Percentiles rank a stretch among this genome's conserved stretches.
These are phyloP conservation scores for Epichloe aotearoae DNA, from an alignment of 2,329 filamentous ascomycete species.

Conservation along the genomic window DNA sequence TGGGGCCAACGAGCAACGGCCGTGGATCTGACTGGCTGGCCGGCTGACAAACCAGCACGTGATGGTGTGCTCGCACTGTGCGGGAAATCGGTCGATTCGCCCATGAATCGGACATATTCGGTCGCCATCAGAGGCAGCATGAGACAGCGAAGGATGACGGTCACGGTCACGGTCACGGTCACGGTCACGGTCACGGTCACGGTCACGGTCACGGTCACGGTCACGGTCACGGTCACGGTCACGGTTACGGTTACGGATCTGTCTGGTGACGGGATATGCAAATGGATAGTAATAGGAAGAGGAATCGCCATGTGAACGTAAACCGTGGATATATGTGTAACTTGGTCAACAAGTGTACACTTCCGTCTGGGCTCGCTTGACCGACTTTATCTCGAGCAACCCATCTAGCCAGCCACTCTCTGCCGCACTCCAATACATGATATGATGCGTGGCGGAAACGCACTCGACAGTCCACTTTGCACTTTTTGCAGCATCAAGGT, in stretches of 20 bases:
- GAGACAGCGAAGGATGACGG: neutral
- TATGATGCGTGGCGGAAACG: too few species aligned
- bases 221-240: too few species aligned
- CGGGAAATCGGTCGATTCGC: constrained; percentile 3
- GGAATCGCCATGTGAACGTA: too few species aligned
- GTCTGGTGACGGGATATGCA: neutral
- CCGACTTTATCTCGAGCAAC: too few species aligned
- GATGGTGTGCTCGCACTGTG: constrained; percentile 2
- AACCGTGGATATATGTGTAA: too few species aligned
- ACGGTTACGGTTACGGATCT: neutral
- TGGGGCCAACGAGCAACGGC: constrained; percentile 1
- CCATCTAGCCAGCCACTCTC: too few species aligned
- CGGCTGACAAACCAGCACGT: neutral
- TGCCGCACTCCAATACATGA: too few species aligned
- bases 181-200: neutral
- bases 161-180: neutral
- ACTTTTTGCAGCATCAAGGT: too few species aligned
- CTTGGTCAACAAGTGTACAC: too few species aligned
- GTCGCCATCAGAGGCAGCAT: too few species aligned
- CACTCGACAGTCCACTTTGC: too few species aligned
- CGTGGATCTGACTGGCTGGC: neutral
- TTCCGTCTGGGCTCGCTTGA: too few species aligned
- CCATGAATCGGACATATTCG: neutral
- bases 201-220: neutral
- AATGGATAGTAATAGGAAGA: neutral